Conservation (phyloP, 495 filamentous ascomycete genomes). For the Aspergillus mulundensis region DNA sequence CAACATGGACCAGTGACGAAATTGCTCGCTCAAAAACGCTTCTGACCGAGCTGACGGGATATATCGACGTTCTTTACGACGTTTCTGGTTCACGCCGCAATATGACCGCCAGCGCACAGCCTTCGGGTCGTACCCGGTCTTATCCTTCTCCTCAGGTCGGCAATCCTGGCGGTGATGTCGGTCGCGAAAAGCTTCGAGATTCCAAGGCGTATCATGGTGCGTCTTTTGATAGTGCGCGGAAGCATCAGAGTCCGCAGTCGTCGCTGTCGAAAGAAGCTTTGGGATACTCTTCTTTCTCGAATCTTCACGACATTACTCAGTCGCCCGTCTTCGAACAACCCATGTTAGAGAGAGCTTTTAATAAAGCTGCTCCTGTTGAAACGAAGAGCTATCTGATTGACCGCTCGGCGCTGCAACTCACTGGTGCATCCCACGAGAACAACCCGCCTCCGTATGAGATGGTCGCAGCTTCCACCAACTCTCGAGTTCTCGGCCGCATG, state of each 20-base stretch:
- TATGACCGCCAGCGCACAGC: constrained; percentile 34
- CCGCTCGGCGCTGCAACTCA: constrained; percentile 41
- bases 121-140: constrained; percentile 26
- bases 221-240: constrained; percentile 33
- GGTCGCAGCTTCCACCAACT: constrained; percentile 41
- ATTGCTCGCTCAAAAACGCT: constrained; percentile 54
- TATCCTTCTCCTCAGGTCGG: constrained; percentile 17
- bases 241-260: constrained; percentile 19
- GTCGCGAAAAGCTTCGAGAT: constrained; percentile 9
- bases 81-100: constrained; percentile 67
- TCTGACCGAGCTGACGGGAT: constrained; percentile 71
- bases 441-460: constrained; percentile 46
- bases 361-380: constrained; percentile 14
- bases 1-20: constrained; percentile 49
- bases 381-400: constrained; percentile 37
- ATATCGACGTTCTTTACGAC: constrained; percentile 87
- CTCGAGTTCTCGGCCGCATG: constrained; percentile 45
- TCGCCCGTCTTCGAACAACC: constrained; percentile 11
- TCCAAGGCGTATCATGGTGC: constrained; percentile 27
- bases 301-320: constrained; percentile 20
- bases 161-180: constrained; percentile 3
- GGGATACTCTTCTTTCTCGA: constrained; percentile 19
- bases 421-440: constrained; percentile 39
- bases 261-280: constrained; percentile 15
- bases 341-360: constrained; percentile 15